Percentiles rank a stretch among this genome's conserved stretches.
These are phyloP conservation scores for Cryptococcus sp. DNA, from an alignment of 1,284 basidiomycete genomes.

Conservation along the genomic window DNA sequence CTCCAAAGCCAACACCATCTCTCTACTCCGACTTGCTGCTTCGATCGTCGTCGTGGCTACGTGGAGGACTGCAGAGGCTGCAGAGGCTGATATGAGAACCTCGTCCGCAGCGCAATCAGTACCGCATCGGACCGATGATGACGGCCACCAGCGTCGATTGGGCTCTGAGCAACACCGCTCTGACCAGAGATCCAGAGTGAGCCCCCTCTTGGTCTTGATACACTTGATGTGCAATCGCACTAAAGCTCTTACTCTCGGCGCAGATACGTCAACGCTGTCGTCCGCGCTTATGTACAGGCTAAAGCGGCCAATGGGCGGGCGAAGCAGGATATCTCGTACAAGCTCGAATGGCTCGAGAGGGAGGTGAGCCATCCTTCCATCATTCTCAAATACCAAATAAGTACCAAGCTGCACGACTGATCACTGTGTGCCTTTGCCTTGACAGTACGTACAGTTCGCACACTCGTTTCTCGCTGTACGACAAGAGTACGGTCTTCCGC, in stretches of 20 bases:
- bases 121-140: background rate
- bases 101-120: background rate
- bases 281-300: background rate
- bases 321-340: background rate
- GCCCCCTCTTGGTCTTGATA: background rate
- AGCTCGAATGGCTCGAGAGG: background rate
- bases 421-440: background rate
- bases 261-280: slow-evolving; percentile 1
- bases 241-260: background rate
- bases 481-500: slow-evolving; percentile 21
- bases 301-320: background rate
- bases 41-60: no score
- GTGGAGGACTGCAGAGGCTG: no score
- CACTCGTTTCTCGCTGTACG: slow-evolving; percentile 27
- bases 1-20: no score
- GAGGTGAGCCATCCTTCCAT: background rate
- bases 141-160: background rate
- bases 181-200: slow-evolving; percentile 1
- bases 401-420: no score
- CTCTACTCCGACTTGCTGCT: no score
- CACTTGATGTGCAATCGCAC: background rate
- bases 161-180: background rate
- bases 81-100: no score
- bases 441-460: slow-evolving; percentile 25
- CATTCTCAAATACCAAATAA: no score